Evolutionary conservation across 2,329 filamentous ascomycete species (phyloP).

Genomic region (Hawksworthiomyces lignivorus): DNA sequence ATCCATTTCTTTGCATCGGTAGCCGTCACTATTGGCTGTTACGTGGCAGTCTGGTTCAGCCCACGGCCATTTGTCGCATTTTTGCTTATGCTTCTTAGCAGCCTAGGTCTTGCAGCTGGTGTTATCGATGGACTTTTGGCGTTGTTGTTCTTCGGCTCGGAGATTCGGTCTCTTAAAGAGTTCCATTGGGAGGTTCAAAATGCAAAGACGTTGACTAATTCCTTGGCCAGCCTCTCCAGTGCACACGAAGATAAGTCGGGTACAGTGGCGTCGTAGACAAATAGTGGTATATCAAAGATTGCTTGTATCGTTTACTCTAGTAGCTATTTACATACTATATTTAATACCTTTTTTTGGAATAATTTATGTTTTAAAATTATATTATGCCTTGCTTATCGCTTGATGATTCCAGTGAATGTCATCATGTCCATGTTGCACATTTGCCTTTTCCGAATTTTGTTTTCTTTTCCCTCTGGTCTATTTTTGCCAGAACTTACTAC

Average conservation of each 20-base stretch:
- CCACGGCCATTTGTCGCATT: slow-evolving; percentile 65
- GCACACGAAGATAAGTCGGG: too few species aligned
- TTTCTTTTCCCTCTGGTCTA: slow-evolving; percentile 8
- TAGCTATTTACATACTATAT: too few species aligned
- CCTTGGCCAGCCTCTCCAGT: too few species aligned
- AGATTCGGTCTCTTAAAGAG: slow-evolving; percentile 75
- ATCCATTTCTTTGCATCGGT: slow-evolving; percentile 66
- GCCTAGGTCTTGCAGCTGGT: slow-evolving; percentile 67
- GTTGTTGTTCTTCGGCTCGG: slow-evolving; percentile 75
- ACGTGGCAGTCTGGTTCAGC: slow-evolving; percentile 80
- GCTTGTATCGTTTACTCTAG: too few species aligned
- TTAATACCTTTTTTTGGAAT: too few species aligned
- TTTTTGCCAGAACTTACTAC: slow-evolving; percentile 12
- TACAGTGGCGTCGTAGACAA: too few species aligned
- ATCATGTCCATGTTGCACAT: too few species aligned
- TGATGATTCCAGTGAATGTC: too few species aligned
- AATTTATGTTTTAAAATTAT: too few species aligned
- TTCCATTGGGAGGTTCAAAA: slow-evolving; percentile 89
- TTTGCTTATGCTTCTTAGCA: slow-evolving; percentile 69
- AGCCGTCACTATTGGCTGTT: slow-evolving; percentile 61
- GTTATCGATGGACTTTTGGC: slow-evolving; percentile 80
- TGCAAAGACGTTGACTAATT: slow-evolving; percentile 42
- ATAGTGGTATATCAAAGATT: too few species aligned
- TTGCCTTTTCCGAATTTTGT: too few species aligned
- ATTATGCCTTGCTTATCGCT: too few species aligned